A percentile compares a stretch with the other conserved stretches of the same genome.
phyloP scores from a whole-genome alignment of 352 stramenopile species.

The Pythium phragmitis region DNA sequence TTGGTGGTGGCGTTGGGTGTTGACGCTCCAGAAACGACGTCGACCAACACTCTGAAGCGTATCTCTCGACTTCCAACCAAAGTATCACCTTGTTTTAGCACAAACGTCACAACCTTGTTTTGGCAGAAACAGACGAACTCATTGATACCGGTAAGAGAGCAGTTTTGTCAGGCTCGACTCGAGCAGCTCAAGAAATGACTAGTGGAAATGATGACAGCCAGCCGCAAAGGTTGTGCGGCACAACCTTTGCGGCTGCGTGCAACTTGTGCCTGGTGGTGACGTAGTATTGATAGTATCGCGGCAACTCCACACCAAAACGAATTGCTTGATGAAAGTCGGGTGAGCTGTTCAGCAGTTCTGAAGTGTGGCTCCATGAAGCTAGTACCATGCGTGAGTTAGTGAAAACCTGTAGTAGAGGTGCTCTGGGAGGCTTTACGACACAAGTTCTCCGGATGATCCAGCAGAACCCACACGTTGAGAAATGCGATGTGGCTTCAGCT shows the following conservation, averaged over 20 bases:
- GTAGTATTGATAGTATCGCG: too few relatives aligned
- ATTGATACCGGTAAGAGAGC: slow-evolving; percentile 14
- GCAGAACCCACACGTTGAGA: background rate
- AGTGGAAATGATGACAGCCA: background rate
- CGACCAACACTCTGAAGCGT: slow-evolving; percentile 23
- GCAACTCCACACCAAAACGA: too few relatives aligned
- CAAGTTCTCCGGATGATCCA: slow-evolving; percentile 22
- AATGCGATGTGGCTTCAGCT: slow-evolving; percentile 14
- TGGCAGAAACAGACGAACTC: slow-evolving; percentile 7
- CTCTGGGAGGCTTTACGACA: background rate
- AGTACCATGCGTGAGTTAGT: too few relatives aligned
- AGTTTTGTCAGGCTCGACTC: background rate
- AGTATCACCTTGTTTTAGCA: slow-evolving; percentile 24
- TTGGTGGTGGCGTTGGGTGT: slow-evolving; percentile 17
- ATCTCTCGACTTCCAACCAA: slow-evolving; percentile 30
- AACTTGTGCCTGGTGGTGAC: too few relatives aligned
- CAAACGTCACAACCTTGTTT: background rate
- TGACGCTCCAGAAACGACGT: slow-evolving; percentile 11
- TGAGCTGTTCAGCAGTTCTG: too few relatives aligned
- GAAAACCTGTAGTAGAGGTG: too few relatives aligned
- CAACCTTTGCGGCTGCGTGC: too few relatives aligned
- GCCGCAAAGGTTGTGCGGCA: too few relatives aligned
- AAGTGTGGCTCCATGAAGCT: too few relatives aligned
- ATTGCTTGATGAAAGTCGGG: too few relatives aligned
- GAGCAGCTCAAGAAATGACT: background rate